Evolutionary conservation across 441 rosid species (phyloP).

Genomic region (Gossypium trilobum): DNA sequence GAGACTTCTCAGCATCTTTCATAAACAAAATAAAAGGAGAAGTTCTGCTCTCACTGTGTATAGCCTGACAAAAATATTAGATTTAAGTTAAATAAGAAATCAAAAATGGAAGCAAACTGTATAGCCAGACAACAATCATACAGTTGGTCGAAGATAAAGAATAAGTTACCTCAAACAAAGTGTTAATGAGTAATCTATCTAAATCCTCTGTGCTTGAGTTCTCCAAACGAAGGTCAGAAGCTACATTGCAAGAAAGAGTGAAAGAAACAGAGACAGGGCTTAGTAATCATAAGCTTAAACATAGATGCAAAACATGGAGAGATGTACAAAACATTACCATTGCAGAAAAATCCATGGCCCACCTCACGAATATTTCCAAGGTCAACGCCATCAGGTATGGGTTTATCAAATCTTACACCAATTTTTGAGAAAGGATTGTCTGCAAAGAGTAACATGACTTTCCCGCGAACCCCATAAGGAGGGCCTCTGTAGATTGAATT

Average conservation of each 20-base stretch:
- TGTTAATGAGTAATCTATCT: slow-evolving; percentile 53
- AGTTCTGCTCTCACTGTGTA: slow-evolving; percentile 48
- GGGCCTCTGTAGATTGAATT: slow-evolving; percentile 46
- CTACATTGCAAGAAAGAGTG: slow-evolving; percentile 25
- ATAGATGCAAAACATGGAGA: slow-evolving; percentile 1
- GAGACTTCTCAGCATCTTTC: slow-evolving; percentile 76
- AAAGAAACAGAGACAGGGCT: slow-evolving; percentile 11
- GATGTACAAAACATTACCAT: slow-evolving; percentile 34
- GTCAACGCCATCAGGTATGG: slow-evolving; percentile 60
- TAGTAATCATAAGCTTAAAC: slow-evolving; percentile 8
- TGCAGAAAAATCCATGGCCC: slow-evolving; percentile 65
- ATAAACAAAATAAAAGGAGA: slow-evolving; percentile 65
- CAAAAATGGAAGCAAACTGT: slow-evolving; percentile 7
- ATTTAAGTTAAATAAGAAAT: slow-evolving; percentile 11
- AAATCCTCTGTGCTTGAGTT: slow-evolving; percentile 42
- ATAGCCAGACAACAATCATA: slow-evolving; percentile 9
- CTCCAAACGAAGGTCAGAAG: slow-evolving; percentile 57
- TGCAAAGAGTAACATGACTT: slow-evolving; percentile 44
- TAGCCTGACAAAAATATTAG: slow-evolving; percentile 34
- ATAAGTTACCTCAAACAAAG: slow-evolving; percentile 55
- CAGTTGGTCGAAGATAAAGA: background rate
- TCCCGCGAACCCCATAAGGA: slow-evolving; percentile 48
- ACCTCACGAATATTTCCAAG: slow-evolving; percentile 55
- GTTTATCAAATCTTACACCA: slow-evolving; percentile 65
- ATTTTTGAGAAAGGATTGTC: slow-evolving; percentile 60